Evolutionary conservation across 225 moss, liverwort and hornwort genomes (phyloP).

Genomic region (Ulota crispa): DNA sequence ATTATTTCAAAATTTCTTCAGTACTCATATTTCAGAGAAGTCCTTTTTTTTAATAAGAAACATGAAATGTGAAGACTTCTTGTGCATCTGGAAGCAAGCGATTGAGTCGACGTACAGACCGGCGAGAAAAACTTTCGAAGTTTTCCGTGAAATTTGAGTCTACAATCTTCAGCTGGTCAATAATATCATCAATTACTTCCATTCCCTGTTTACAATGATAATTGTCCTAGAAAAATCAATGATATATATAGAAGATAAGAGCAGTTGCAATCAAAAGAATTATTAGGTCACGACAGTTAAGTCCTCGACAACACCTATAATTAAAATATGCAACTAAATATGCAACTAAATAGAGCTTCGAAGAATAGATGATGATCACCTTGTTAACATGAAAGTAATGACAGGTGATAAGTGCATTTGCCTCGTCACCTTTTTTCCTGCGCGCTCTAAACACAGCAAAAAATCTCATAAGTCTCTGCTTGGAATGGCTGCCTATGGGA

Average conservation of each 20-base stretch:
- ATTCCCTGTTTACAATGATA: constrained; percentile 24
- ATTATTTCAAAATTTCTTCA: not conserved
- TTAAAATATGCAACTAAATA: not conserved
- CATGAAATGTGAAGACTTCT: constrained; percentile 19
- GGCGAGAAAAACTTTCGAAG: constrained; percentile 45
- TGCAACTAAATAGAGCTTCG: not conserved
- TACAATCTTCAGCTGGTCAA: constrained; percentile 26
- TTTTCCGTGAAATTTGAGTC: constrained; percentile 28
- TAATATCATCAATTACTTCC: constrained; percentile 43
- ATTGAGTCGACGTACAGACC: constrained; percentile 42
- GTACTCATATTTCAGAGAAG: not conserved
- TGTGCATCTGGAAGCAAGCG: constrained; percentile 52
- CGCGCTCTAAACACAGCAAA: constrained; percentile 4
- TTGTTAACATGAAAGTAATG: constrained; percentile 45
- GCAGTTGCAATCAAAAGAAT: not conserved
- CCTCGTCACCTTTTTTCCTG: constrained; percentile 26
- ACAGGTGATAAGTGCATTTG: constrained; percentile 52
- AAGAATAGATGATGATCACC: constrained; percentile 13
- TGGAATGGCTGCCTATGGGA: not conserved
- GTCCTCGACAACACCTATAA: too few species aligned
- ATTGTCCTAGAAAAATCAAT: not conserved
- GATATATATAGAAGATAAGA: not conserved
- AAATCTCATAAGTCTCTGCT: constrained; percentile 6
- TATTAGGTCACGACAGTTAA: not conserved
- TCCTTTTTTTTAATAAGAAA: not conserved